A percentile compares a stretch with the other conserved stretches of the same genome.
These are phyloP conservation scores for Borovskyia barvae DNA, from an alignment of 208 protist genomes.

Conservation along the genomic window DNA sequence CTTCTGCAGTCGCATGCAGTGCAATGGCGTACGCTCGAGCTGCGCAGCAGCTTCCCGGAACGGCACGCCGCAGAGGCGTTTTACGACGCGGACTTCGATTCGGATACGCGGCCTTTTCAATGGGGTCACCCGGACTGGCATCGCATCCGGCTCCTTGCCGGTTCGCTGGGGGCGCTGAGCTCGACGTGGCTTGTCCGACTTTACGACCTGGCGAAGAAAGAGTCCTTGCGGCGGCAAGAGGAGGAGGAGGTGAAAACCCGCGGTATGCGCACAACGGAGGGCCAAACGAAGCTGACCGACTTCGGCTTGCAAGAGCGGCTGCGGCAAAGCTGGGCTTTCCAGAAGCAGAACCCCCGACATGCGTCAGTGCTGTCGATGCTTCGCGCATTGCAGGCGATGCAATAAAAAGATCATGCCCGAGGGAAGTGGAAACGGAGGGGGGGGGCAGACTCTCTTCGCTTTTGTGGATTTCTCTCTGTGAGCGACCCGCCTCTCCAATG, in stretches of 20 bases:
- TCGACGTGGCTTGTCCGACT: constrained; percentile 46
- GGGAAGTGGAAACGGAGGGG: background rate
- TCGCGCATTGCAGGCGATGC: constrained; percentile 23
- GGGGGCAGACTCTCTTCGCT: background rate
- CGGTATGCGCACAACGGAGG: background rate
- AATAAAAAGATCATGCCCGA: background rate
- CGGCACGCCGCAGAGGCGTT: constrained; percentile 46
- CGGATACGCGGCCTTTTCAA: constrained; percentile 38
- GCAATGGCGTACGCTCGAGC: constrained; percentile 44
- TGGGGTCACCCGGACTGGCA: constrained; percentile 51
- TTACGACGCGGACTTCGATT: constrained; percentile 55
- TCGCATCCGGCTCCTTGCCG: constrained; percentile 56
- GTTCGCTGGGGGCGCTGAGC: constrained; percentile 47
- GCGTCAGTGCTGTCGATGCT: constrained; percentile 41
- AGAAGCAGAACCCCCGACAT: constrained; percentile 54
- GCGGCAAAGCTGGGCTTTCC: constrained; percentile 40
- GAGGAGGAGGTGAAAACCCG: constrained; percentile 5
- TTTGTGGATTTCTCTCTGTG: background rate
- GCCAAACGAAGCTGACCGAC: constrained; percentile 47
- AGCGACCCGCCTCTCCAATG: background rate
- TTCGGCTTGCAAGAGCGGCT: constrained; percentile 31
- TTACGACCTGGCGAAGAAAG: constrained; percentile 56
- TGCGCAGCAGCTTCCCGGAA: constrained; percentile 44
- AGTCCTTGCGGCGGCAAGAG: constrained; percentile 24
- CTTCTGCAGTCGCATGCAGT: constrained; percentile 18